Evolutionary conservation across 78 protist genomes (phyloP).

Genomic region (Guillardia theta): DNA sequence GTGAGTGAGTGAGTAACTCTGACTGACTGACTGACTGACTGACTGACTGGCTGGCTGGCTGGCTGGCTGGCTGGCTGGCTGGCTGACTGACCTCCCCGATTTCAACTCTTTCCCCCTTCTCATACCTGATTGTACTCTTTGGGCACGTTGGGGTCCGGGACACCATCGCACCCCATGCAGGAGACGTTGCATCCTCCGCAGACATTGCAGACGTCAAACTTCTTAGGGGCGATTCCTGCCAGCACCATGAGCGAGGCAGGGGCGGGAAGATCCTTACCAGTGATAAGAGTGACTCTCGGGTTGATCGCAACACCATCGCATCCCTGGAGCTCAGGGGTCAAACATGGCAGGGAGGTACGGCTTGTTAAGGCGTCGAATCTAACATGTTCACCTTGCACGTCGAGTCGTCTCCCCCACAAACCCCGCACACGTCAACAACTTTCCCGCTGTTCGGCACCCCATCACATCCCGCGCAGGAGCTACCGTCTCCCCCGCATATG

Average conservation of each 20-base stretch:
- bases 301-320: constrained; percentile 26
- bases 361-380: too few relatives aligned
- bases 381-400: too few relatives aligned
- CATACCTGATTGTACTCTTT: not conserved
- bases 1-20: too few relatives aligned
- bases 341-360: too few relatives aligned
- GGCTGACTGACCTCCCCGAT: too few relatives aligned
- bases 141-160: not conserved
- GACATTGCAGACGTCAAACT: constrained; percentile 45
- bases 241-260: not conserved
- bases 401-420: constrained; percentile 32
- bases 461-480: constrained; percentile 25
- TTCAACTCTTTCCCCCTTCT: too few relatives aligned
- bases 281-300: too few relatives aligned
- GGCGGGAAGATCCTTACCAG: too few relatives aligned
- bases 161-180: not conserved
- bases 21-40: too few relatives aligned
- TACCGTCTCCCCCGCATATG: constrained; percentile 68
- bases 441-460: constrained; percentile 13
- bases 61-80: too few relatives aligned
- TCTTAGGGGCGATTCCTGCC: not conserved
- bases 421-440: not conserved
- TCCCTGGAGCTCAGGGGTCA: too few relatives aligned
- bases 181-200: constrained; percentile 11
- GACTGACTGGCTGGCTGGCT: too few relatives aligned